These are phyloP conservation scores for Circinella minor DNA, from an alignment of 371 early-diverging fungal species.

Conservation along the genomic window DNA sequence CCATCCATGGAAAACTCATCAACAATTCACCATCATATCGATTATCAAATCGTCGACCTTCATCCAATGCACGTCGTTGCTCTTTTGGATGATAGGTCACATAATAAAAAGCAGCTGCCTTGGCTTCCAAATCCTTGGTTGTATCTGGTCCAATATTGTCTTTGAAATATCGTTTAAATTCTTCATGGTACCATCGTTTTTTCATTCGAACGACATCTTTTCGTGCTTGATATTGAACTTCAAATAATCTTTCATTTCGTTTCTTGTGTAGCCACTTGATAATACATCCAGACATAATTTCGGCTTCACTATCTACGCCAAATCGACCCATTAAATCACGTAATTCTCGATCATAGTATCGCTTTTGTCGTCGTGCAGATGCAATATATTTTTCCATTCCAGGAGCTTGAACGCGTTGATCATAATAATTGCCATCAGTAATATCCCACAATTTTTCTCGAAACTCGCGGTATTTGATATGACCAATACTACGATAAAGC, in stretches of 20 bases:
- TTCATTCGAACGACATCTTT: constrained; percentile 7
- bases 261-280: constrained; percentile 29
- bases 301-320: constrained; percentile 53
- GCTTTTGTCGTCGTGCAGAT: constrained; percentile 48
- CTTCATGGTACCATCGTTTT: neutral
- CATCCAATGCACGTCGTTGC: neutral
- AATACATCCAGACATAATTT: constrained; percentile 40
- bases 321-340: constrained; percentile 59
- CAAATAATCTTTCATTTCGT: constrained; percentile 10
- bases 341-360: constrained; percentile 55
- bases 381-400: constrained; percentile 58
- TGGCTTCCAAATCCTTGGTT: constrained; percentile 24
- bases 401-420: constrained; percentile 43
- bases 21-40: constrained; percentile 17
- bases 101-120: constrained; percentile 76
- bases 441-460: neutral
- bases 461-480: constrained; percentile 10
- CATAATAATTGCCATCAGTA: constrained; percentile 23
- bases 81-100: constrained; percentile 60
- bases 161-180: neutral
- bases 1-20: constrained; percentile 70
- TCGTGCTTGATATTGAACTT: constrained; percentile 6
- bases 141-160: no score
- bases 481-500: constrained; percentile 51
- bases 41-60: constrained; percentile 11